Evolutionary conservation across 1,284 basidiomycete species (phyloP).

Genomic region (Ustilago cynodontis): DNA sequence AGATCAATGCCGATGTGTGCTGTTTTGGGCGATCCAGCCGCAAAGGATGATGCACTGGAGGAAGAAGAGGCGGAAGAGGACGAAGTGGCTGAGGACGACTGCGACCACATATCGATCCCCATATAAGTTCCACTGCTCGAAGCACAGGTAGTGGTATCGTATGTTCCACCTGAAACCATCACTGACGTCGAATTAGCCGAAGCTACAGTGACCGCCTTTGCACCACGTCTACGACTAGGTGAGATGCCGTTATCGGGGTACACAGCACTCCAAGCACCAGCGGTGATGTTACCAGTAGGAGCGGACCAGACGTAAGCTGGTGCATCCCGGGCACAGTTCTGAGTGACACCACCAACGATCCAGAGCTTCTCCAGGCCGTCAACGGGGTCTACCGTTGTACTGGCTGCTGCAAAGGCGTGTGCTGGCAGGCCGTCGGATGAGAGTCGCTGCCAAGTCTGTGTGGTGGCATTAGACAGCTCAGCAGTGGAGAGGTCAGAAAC

Average conservation of each 20-base stretch:
- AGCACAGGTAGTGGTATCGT: constrained; percentile 26
- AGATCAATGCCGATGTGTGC: constrained; percentile 28
- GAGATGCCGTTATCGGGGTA: constrained; percentile 19
- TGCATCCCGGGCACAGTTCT: constrained; percentile 54
- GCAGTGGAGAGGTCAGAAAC: constrained; percentile 32
- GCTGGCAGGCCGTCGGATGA: constrained; percentile 44
- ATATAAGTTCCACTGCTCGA: constrained; percentile 25
- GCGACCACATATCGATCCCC: constrained; percentile 42
- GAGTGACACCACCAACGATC: constrained; percentile 62
- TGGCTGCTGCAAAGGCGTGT: constrained; percentile 55
- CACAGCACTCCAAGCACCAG: constrained; percentile 31
- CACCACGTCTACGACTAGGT: constrained; percentile 23
- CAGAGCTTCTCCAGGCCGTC: constrained; percentile 45
- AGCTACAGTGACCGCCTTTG: constrained; percentile 27
- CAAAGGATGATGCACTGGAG: background rate
- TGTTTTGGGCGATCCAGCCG: background rate
- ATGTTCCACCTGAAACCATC: constrained; percentile 39
- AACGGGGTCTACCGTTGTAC: constrained; percentile 12
- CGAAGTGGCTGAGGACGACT: constrained; percentile 7
- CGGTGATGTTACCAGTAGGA: constrained; percentile 25
- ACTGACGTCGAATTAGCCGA: constrained; percentile 21
- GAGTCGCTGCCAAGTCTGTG: constrained; percentile 20
- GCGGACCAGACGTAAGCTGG: constrained; percentile 49
- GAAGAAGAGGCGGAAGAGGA: background rate
- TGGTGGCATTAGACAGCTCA: constrained; percentile 26